Evolutionary conservation across 768 basidiomycete genomes (phyloP), one percentile per base, ranked within the genome.

Genomic region (Stropharia rugosoannulata): DNA sequence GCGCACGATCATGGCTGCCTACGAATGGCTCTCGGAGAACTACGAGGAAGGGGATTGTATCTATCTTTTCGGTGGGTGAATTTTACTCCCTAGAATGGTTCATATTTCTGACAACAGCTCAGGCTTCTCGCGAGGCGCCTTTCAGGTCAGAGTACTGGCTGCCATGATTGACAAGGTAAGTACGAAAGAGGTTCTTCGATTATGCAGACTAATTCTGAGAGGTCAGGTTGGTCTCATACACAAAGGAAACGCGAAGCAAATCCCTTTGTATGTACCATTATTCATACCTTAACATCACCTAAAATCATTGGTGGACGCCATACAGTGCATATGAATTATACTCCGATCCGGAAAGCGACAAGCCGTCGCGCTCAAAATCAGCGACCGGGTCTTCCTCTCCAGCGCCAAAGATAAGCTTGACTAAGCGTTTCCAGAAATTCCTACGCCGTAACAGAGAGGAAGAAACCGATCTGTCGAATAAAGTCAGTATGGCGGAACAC

Each of bases 51-150:
- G 66, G 0, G 70, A 71, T 39, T 51, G 50, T 1, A 68, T 71
- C 15, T 73, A 49, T 53, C 46, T 71, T 3, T 66, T 70, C 38
- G 67, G 65, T 63, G n/a, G 27, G 54, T 50, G 6, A 41, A 18
- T 41, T 16, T 18, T 4, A 18, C n/a, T n/a, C 11, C 25, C 40
- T 18, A 13, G 27, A 18, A 53, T 41, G 9, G 9, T 42, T 9
- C 4, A 11, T 6, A 25, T 18, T 5, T 35, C 10, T 36, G 29
- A 47, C 7, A 49, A 62, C 25, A 66, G 5, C 4, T 11, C 5
- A 79, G 79, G 79, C 0, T 80, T 76, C 62, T 80, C 79, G 1
- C 76, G 78, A n/a, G 78, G 78, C 5, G 77, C 75, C 18, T 79
- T 75, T 57, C 78, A 79, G 59, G 74, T 73, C 6, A 69, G 79